These are phyloP conservation scores for Solanum sejunctum DNA, from an alignment of 257 asterid species.

Conservation along the genomic window DNA sequence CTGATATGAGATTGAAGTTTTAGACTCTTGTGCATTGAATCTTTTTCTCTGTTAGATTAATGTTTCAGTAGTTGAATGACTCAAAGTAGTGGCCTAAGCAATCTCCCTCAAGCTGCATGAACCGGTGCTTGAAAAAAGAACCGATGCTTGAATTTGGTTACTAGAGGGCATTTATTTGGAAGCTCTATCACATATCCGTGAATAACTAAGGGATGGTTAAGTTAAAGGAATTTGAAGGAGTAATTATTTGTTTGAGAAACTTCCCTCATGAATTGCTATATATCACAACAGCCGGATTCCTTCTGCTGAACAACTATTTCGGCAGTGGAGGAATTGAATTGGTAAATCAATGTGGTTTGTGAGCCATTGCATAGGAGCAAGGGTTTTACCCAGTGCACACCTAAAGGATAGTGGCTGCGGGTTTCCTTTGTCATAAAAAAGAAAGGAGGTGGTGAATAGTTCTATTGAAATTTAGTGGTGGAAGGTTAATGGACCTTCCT, in stretches of 20 bases:
- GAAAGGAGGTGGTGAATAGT: slow-evolving; percentile 20
- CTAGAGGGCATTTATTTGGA: not conserved
- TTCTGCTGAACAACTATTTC: slow-evolving; percentile 16
- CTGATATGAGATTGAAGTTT: not conserved
- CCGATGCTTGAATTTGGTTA: not conserved
- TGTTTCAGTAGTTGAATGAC: not conserved
- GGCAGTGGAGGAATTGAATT: slow-evolving; percentile 38
- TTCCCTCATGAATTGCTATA: not conserved
- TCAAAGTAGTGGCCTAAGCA: not conserved
- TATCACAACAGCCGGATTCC: not conserved
- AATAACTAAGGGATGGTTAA: not conserved
- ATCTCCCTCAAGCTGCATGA: not conserved
- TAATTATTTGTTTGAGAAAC: not conserved
- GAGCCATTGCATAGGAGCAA: too few relatives aligned
- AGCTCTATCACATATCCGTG: not conserved
- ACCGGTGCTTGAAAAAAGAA: not conserved
- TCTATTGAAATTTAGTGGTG: slow-evolving; percentile 32
- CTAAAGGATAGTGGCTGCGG: too few relatives aligned
- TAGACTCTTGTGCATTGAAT: not conserved
- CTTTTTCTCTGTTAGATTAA: not conserved
- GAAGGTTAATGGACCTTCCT: slow-evolving; percentile 45
- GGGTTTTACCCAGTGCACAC: too few relatives aligned
- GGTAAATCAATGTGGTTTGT: too few relatives aligned
- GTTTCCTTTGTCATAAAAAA: too few relatives aligned
- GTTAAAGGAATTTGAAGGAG: not conserved